A percentile compares a stretch with the other conserved stretches of the same genome.
Evolutionary conservation across 1,139 yeast species (phyloP).

Genomic region (Taiozyma sp.): DNA sequence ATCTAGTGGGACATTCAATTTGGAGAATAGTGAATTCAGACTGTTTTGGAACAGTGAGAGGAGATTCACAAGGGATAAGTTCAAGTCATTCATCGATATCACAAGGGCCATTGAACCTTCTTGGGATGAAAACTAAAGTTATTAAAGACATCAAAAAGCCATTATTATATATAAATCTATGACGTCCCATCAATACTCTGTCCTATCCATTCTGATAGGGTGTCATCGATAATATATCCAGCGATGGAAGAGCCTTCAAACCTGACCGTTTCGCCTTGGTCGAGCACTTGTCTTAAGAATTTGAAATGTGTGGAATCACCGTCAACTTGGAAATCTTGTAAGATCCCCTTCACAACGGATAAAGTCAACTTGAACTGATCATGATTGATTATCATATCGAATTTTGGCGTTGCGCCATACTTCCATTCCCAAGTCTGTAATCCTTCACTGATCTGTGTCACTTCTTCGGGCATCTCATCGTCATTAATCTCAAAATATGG

Average conservation of each 20-base stretch:
- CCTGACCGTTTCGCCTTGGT: conserved; percentile 27
- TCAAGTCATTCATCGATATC: conserved; percentile 20
- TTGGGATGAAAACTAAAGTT: conserved; percentile 14
- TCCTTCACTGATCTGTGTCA: conserved; percentile 38
- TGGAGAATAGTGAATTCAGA: conserved; percentile 24
- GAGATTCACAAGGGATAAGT: conserved; percentile 1
- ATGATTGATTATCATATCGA: conserved; percentile 42
- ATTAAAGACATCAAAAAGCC: background rate
- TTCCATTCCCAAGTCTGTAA: conserved; percentile 65
- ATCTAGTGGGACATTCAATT: conserved; percentile 61
- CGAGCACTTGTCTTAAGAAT: conserved; percentile 29
- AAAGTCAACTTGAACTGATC: conserved; percentile 33
- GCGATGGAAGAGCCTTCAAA: conserved; percentile 43
- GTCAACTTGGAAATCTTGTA: conserved; percentile 22
- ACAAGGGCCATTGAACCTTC: conserved; percentile 21
- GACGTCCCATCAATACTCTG: conserved; percentile 41
- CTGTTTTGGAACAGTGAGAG: conserved; percentile 21
- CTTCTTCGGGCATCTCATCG: conserved; percentile 41
- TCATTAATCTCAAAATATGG: conserved; percentile 8
- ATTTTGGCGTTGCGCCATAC: conserved; percentile 68
- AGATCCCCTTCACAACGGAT: conserved; percentile 38
- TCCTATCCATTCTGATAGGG: conserved; percentile 45
- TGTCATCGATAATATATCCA: conserved; percentile 41
- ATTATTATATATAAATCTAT: background rate
- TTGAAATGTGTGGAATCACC: conserved; percentile 26